Evolutionary conservation across 2,329 filamentous ascomycete species (phyloP).

Genomic region (Venturia asperata): DNA sequence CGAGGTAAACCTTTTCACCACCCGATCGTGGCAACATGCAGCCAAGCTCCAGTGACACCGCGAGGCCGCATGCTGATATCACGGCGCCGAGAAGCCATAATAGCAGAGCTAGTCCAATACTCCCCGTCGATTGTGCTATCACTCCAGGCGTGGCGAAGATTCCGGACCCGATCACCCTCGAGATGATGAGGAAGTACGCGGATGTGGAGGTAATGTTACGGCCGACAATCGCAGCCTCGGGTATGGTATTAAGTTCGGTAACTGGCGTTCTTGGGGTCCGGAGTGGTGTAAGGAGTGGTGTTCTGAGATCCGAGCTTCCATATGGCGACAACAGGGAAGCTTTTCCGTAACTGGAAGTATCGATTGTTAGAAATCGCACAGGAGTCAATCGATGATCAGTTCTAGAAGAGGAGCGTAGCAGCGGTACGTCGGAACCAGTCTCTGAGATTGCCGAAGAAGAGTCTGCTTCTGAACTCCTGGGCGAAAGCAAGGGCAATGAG

Average conservation of each 20-base stretch:
- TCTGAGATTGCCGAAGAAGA: slow-evolving; percentile 8
- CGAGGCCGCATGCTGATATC: slow-evolving; percentile 55
- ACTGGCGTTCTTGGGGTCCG: slow-evolving; percentile 12
- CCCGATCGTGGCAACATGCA: slow-evolving; percentile 48
- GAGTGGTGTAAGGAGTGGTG: slow-evolving; percentile 3
- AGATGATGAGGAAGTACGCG: slow-evolving; percentile 20
- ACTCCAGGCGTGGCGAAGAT: slow-evolving; percentile 58
- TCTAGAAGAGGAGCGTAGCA: neutral
- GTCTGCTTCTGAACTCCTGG: slow-evolving; percentile 7
- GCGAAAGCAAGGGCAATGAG: neutral
- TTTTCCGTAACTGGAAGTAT: slow-evolving; percentile 1
- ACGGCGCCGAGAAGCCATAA: slow-evolving; percentile 58
- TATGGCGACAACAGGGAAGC: slow-evolving; percentile 5
- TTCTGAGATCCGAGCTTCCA: slow-evolving; percentile 5
- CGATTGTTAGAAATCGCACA: neutral
- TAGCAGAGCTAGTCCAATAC: slow-evolving; percentile 54
- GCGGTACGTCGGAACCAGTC: slow-evolving; percentile 7
- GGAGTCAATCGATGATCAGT: neutral
- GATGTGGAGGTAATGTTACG: slow-evolving; percentile 17
- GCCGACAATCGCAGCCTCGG: slow-evolving; percentile 16
- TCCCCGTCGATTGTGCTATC: slow-evolving; percentile 52
- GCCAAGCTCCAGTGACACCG: slow-evolving; percentile 59
- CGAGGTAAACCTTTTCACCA: slow-evolving; percentile 54
- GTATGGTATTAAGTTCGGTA: slow-evolving; percentile 17
- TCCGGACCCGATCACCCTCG: slow-evolving; percentile 53